Base-by-base conservation (phyloP, 179 eudicot species). In the Sideroxylon spinosum region DNA sequence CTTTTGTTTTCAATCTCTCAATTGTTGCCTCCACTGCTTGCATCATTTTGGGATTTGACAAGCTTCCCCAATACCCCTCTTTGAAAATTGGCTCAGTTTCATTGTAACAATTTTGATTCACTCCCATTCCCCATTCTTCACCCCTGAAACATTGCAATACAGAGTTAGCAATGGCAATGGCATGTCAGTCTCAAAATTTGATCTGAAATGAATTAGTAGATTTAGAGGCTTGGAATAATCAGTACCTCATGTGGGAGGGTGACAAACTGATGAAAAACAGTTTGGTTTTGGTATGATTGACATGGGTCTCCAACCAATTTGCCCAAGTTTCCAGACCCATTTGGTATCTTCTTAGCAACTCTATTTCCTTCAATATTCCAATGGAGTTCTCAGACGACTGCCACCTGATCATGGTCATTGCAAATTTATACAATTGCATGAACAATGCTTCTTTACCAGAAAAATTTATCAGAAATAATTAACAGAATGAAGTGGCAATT, bases 241-340 rank as follows among this genome's bases (percentile, higher is more conserved):
- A 3, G 17, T 78, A 91, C 95, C 84, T 80, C 37, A 81, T 80
- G 81, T 91, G 95, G 7, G 91, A 87, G 9, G 95, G 91, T 7
- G 95, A 91, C 91, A 89, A 89, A 78, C 90, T 91, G 79, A 88
- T 88, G 74, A 87, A 91, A 74, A 86, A 89, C 19, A 86, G 77
- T 32, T 81, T 82, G 79, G 86, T 84, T 84, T 88, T 81, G 44
- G 46, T 64, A 75, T 86, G 88, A 82, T 86, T 81, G 49, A 88
- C 86, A 64, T 85, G 78, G 71, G 86, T 82, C 56, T 91, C 85
- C 59, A 89, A 86, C 92, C 91, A 87, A 6, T 89, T 82, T 46
- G 90, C 85, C 94, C 94, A 92, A 17, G 93, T 89, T 80, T 84
- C 88, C 84, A 92, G 81, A 71, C 91, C 91, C 89, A 92, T 80